Percentiles rank a stretch among this genome's conserved stretches.
Conservation (phyloP, 2,329 filamentous ascomycete species). For the Pyrenophora seminiperda region DNA sequence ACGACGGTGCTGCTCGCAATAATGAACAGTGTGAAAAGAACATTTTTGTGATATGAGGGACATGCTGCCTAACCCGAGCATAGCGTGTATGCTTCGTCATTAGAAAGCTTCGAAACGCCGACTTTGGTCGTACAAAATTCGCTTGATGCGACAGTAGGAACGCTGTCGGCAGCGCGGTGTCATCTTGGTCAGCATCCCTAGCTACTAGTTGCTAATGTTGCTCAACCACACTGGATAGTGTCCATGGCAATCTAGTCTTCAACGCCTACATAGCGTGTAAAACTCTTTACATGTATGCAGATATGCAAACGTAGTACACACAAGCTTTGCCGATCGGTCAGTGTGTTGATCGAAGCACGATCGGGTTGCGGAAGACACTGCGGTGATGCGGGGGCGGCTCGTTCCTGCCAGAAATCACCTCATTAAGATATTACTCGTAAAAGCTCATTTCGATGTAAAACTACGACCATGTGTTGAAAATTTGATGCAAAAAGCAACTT, state of each 20-base stretch:
- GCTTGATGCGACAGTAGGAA: background rate
- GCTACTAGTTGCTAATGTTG: constrained; percentile 64
- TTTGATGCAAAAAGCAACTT: constrained; percentile 6
- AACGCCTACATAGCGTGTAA: constrained; percentile 45
- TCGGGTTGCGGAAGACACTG: constrained; percentile 3
- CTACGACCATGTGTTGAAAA: background rate
- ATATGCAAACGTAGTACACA: constrained; percentile 55
- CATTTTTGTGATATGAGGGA: background rate
- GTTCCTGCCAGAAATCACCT: background rate
- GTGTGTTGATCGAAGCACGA: constrained; percentile 3
- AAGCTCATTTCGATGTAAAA: background rate
- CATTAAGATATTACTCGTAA: background rate
- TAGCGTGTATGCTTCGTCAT: background rate
- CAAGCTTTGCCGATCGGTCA: constrained; percentile 6
- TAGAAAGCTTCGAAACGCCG: background rate
- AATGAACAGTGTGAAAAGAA: background rate
- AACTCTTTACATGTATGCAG: constrained; percentile 71
- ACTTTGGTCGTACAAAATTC: background rate
- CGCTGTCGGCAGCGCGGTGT: background rate
- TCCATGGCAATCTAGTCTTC: constrained; percentile 71
- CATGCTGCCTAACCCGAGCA: background rate
- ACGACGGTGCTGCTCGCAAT: background rate
- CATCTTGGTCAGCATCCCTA: too few species aligned
- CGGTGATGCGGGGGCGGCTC: background rate
- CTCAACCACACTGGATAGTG: constrained; percentile 78